Conservation (phyloP, 2,329 filamentous ascomycete species). For the Hypoxylon sp. region DNA sequence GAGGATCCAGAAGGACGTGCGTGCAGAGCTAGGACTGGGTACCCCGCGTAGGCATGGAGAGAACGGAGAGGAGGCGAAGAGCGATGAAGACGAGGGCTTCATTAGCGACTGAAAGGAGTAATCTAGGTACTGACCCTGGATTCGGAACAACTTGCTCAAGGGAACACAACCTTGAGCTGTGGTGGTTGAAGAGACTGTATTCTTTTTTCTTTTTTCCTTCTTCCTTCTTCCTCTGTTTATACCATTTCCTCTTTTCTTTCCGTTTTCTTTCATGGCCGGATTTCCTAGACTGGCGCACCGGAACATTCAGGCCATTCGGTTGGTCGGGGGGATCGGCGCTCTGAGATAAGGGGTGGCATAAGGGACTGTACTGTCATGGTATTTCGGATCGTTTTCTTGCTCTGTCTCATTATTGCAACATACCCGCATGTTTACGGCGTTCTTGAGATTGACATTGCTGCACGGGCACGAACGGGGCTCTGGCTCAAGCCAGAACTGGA, state of each 20-base stretch:
- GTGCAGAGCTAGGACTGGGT: slow-evolving; percentile 58
- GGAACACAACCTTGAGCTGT: background rate
- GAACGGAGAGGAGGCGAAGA: slow-evolving; percentile 32
- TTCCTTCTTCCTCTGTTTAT: slow-evolving; percentile 30
- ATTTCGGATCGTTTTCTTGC: slow-evolving; percentile 7
- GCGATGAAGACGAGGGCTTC: slow-evolving; percentile 40
- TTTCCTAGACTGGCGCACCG: slow-evolving; percentile 39
- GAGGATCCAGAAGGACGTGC: slow-evolving; percentile 82
- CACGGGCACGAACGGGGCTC: slow-evolving; percentile 1
- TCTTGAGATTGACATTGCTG: slow-evolving; percentile 27
- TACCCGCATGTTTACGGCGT: slow-evolving; percentile 39
- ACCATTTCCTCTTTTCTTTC: slow-evolving; percentile 11
- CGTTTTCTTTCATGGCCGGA: slow-evolving; percentile 23
- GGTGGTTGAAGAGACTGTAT: background rate
- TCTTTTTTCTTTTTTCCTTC: slow-evolving; percentile 26
- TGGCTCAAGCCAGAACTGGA: background rate
- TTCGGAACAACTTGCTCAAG: background rate
- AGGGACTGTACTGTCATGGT: slow-evolving; percentile 20
- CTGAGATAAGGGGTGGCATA: slow-evolving; percentile 7
- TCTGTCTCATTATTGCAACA: slow-evolving; percentile 23
- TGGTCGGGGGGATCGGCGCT: slow-evolving; percentile 18
- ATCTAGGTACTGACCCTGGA: background rate
- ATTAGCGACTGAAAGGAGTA: slow-evolving; percentile 39
- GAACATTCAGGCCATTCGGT: slow-evolving; percentile 16
- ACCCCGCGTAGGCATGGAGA: slow-evolving; percentile 31